These are phyloP conservation scores for Phytophthora vignae DNA, from an alignment of 352 stramenopile species.

Conservation along the genomic window DNA sequence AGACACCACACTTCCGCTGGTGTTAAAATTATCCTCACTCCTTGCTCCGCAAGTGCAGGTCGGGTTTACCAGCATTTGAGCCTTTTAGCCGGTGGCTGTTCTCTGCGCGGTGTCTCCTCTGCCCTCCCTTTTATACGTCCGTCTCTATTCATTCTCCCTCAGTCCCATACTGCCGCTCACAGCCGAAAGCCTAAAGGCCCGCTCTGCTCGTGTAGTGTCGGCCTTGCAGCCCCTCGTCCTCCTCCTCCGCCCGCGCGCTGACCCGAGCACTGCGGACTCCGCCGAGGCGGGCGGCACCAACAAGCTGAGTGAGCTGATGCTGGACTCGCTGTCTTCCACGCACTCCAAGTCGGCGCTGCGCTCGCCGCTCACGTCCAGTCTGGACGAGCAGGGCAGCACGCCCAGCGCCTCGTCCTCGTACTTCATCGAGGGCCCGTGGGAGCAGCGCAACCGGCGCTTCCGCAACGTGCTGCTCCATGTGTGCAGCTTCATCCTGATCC, in stretches of 20 bases:
- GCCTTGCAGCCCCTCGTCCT: background rate
- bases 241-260: too few species aligned
- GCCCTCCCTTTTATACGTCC: slow-evolving; percentile 16
- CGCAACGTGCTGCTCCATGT: slow-evolving; percentile 88
- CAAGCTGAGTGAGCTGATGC: slow-evolving; percentile 14
- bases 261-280: background rate
- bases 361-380: slow-evolving; percentile 50
- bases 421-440: slow-evolving; percentile 81
- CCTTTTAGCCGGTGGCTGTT: background rate
- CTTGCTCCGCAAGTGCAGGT: background rate
- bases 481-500: slow-evolving; percentile 87
- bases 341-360: slow-evolving; percentile 57
- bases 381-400: slow-evolving; percentile 50
- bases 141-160: slow-evolving; percentile 27
- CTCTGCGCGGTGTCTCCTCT: slow-evolving; percentile 7
- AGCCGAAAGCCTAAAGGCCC: too few species aligned
- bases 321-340: slow-evolving; percentile 60
- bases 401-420: slow-evolving; percentile 68
- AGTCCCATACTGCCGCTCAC: background rate
- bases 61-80: slow-evolving; percentile 9
- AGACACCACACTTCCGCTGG: too few species aligned
- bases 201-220: too few species aligned
- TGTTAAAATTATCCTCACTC: background rate
- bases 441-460: slow-evolving; percentile 80
- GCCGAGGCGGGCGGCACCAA: background rate